Evolutionary conservation across 116 monocot genomes (phyloP).

Genomic region (Phalaenopsis hybrid): DNA sequence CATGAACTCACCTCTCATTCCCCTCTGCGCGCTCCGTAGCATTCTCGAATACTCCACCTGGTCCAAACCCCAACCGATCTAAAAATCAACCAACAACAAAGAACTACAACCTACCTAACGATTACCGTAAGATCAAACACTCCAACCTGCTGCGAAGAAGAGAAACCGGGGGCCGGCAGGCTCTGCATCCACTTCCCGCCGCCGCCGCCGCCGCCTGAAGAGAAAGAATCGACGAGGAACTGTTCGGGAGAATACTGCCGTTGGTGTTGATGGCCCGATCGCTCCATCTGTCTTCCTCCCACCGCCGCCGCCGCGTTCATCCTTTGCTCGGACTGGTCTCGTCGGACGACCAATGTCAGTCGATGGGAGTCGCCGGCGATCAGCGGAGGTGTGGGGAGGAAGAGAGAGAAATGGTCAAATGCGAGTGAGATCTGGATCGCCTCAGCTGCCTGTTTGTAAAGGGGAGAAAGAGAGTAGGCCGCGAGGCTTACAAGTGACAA

Average conservation of each 20-base stretch:
- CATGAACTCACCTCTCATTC: slow-evolving; percentile 50
- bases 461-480: background rate
- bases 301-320: slow-evolving; percentile 44
- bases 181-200: slow-evolving; percentile 18
- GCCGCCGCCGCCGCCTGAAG: background rate
- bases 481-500: background rate
- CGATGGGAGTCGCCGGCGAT: background rate
- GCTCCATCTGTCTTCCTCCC: slow-evolving; percentile 43
- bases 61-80: background rate
- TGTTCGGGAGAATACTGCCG: slow-evolving; percentile 73
- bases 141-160: slow-evolving; percentile 36
- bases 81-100: background rate
- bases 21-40: slow-evolving; percentile 56
- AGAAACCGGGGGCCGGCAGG: slow-evolving; percentile 11
- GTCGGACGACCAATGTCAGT: background rate
- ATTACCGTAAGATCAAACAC: background rate
- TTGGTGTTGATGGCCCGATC: slow-evolving; percentile 51
- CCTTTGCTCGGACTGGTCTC: background rate
- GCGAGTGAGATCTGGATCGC: background rate
- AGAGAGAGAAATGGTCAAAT: background rate
- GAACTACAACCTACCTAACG: background rate
- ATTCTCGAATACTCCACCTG: slow-evolving; percentile 59
- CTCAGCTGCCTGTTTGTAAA: background rate
- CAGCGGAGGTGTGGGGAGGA: background rate
- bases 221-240: slow-evolving; percentile 38